Evolutionary conservation across 2,329 filamentous ascomycete species (phyloP), one percentile per base, ranked within the genome.

Genomic region (Aspergillus sp.): DNA sequence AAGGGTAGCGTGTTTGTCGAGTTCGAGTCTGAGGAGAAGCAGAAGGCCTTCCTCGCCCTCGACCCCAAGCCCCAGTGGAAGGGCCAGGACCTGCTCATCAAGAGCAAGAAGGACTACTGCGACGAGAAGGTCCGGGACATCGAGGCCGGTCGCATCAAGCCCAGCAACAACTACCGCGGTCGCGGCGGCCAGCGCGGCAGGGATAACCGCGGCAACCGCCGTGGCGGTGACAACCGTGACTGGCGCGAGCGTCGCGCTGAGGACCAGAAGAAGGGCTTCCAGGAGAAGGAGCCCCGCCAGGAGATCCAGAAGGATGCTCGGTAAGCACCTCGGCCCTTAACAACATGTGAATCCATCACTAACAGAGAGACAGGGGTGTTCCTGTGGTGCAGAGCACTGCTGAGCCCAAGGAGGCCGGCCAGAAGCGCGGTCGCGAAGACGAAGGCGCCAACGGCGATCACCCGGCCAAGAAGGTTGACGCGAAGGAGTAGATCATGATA

Each of bases 1-100:
- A 99, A 99, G 82, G 91, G 93, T 62, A 96, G 91, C 61, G 90
- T 96, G 53, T 97, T 97, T 69, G 90, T 96, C 60, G 93, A 97
- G 73, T 99, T 97, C 72, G 81, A 84, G 57, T 83, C 84, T 46
- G 87, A 91, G 66, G 89, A 95, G 61, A 81, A 84, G 19, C 87
- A 89, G 64, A 81, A 91, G 71, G 85, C 85, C 54, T 99, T 99
- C 75, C 77, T 97, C 56, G 84, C 78, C 13, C 77, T 91, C 38
- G 88, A 96, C 50, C 87, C 89, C 17, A 86, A 88, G 71, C 94
- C 94, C 54, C 84, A 87, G 71, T 99, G 86, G 85, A 86, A 96
- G 72, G 91, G 82, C 47, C 80, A 89, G 60, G 86, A 90, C 31
- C 80, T 97, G 47, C 77, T 86, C 69, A 87, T 94, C 76, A 92